phyloP scores from a whole-genome alignment of 2,329 filamentous ascomycete species.

The Apiospora pterosperma region DNA sequence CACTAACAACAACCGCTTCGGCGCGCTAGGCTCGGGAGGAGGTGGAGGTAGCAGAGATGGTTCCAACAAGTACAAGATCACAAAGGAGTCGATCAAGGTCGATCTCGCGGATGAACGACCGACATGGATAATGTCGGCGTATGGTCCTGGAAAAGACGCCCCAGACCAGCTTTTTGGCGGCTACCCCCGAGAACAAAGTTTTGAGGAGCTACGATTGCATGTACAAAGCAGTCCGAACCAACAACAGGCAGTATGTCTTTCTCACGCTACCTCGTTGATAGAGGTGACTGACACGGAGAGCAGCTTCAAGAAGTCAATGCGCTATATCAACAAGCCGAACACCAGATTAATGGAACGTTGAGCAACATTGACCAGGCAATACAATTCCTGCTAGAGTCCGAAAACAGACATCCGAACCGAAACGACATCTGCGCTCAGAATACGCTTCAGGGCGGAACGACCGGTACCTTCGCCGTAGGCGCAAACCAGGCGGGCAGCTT shows the following conservation, averaged over 20 bases:
- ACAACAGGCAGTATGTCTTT: conserved; percentile 41
- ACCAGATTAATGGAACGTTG: conserved; percentile 70
- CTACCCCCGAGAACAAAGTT: conserved; percentile 74
- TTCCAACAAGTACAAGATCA: conserved; percentile 45
- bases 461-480: conserved; percentile 40
- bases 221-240: conserved; percentile 47
- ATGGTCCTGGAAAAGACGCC: conserved; percentile 72
- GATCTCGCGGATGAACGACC: conserved; percentile 73
- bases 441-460: conserved; percentile 37
- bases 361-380: conserved; percentile 69
- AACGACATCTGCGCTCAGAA: conserved; percentile 57
- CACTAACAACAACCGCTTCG: conserved; percentile 28
- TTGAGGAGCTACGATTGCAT: conserved; percentile 80
- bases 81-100: conserved; percentile 54
- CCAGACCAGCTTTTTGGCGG: conserved; percentile 85
- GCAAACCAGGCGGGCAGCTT: conserved; percentile 21
- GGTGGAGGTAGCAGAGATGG: conserved; percentile 10
- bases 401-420: conserved; percentile 73
- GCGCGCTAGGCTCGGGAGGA: conserved; percentile 18
- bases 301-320: conserved; percentile 49
- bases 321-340: conserved; percentile 61
- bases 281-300: conserved; percentile 4
- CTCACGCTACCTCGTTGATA: conserved; percentile 4
- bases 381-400: conserved; percentile 62
- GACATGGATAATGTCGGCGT: conserved; percentile 82